Percentiles rank a stretch among this genome's conserved stretches.
These are phyloP conservation scores for Scutellaria barbata DNA, from an alignment of 257 asterid species.

Conservation along the genomic window DNA sequence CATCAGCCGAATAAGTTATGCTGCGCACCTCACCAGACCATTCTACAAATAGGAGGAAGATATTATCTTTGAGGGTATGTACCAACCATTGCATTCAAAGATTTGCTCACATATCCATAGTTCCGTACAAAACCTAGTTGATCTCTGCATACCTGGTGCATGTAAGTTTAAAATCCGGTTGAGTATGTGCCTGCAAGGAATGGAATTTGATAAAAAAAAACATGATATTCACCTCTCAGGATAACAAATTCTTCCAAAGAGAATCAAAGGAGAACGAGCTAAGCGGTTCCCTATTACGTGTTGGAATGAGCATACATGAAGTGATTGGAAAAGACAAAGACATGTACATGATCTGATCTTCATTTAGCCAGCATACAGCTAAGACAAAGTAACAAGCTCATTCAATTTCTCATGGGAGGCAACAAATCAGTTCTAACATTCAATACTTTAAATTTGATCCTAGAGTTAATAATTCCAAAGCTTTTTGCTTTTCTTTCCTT, in stretches of 20 bases:
- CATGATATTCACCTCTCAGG: background rate
- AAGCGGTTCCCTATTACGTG: slow-evolving; percentile 1
- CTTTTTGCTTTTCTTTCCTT: background rate
- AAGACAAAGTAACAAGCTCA: background rate
- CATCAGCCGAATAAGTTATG: slow-evolving; percentile 77
- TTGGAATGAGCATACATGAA: slow-evolving; percentile 2
- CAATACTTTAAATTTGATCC: slow-evolving; percentile 2
- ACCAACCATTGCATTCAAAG: slow-evolving; percentile 15
- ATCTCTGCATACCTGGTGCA: slow-evolving; percentile 70
- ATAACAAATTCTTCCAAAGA: background rate
- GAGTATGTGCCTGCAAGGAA: slow-evolving; percentile 72
- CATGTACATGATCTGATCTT: background rate
- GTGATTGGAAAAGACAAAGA: background rate
- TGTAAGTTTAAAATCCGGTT: slow-evolving; percentile 92
- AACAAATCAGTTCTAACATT: slow-evolving; percentile 5
- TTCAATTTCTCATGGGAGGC: background rate
- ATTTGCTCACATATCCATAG: slow-evolving; percentile 12
- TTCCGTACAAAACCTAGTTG: background rate
- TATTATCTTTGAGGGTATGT: slow-evolving; percentile 5
- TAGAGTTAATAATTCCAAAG: background rate
- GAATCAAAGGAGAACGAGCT: background rate
- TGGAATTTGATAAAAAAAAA: slow-evolving; percentile 2
- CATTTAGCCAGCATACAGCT: background rate
- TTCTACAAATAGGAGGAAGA: slow-evolving; percentile 49
- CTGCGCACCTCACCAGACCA: slow-evolving; percentile 93